Base-by-base conservation (phyloP, 2,329 filamentous ascomycete species). In the Chaetomium sp. region DNA sequence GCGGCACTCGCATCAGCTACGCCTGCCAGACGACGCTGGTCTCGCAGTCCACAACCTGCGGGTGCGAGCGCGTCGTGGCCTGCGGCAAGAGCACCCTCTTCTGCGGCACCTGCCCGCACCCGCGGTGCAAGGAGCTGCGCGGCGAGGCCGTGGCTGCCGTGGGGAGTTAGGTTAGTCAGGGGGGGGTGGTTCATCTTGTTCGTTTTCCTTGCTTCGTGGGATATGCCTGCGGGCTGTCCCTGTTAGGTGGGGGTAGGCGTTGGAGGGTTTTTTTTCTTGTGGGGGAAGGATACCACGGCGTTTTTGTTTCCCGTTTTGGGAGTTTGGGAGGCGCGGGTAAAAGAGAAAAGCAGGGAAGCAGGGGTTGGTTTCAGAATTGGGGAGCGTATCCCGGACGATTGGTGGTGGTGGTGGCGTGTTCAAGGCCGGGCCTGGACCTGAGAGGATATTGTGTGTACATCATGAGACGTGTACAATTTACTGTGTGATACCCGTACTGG, bases 11-110 rank as follows among this genome's bases (percentile, higher is more conserved):
- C 56, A 71, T 71, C 66, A 68, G 65, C 63, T 71, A 71, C 65
- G 70, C 70, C 60, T 71, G 70, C 66, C 60, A 50, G 13, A 71
- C 68, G 10, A 71, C 68, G 6, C 64, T 71, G 38, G 67, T 71
- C 45, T 71, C 70, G 35, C 63, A 67, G 65, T 71, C 70, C 1
- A 70, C 63, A 8, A 71, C 67, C 16, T 71, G 70, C 45, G 38
- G 49, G 19, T 71, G 70, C 67, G 59, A 63, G 23, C 65, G 55
- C 16, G 64, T 71, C 38, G 49, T 70, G 2, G 70, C 68, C 54
- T 70, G 67, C 63, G 70, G 70, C 57, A 69, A 69, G 61, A 70
- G 68, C 67, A 71, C 70, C 1, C 68, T 71, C 21, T 70, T 67
- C 57, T 71, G 70, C 67, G 70, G 70, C n/a, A 66, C 66, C 8